Evolutionary conservation across 257 asterid genomes (phyloP).

Genomic region (Solanum corneliomulleri): DNA sequence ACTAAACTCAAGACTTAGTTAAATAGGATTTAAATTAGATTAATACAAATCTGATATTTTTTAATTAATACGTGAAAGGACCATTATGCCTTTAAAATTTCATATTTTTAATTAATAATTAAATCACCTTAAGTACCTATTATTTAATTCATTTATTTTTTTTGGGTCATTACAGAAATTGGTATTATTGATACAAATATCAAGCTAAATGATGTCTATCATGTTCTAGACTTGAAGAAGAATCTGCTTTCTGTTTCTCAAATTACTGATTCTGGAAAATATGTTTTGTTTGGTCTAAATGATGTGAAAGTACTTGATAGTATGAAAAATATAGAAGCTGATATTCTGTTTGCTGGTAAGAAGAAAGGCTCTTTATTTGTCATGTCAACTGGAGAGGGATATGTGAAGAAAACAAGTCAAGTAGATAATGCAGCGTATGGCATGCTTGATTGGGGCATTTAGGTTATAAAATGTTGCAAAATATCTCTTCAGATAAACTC

Average conservation of each 20-base stretch:
- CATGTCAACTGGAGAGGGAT: not conserved
- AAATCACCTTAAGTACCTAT: no score
- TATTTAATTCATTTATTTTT: no score
- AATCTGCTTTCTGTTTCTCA: not conserved
- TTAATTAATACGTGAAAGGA: no score
- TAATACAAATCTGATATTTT: no score
- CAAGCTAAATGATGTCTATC: not conserved
- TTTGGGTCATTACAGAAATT: no score
- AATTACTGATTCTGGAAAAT: conserved; percentile 1
- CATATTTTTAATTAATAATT: no score
- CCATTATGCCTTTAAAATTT: no score
- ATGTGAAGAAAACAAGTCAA: not conserved
- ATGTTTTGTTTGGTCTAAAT: conserved; percentile 1
- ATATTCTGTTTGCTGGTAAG: no score
- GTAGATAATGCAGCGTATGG: not conserved
- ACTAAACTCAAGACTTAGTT: no score
- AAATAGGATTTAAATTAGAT: no score
- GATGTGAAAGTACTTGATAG: conserved; percentile 1
- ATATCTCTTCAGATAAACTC: not conserved
- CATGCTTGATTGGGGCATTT: not conserved
- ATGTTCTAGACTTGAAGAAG: not conserved
- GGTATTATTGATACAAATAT: no score
- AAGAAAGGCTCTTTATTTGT: no score
- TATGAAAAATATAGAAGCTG: not conserved
- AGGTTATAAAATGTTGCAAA: not conserved